Percentiles rank a stretch among this genome's conserved stretches.
Evolutionary conservation across 768 basidiomycete species (phyloP).

Genomic region (Kwoniella europaea): DNA sequence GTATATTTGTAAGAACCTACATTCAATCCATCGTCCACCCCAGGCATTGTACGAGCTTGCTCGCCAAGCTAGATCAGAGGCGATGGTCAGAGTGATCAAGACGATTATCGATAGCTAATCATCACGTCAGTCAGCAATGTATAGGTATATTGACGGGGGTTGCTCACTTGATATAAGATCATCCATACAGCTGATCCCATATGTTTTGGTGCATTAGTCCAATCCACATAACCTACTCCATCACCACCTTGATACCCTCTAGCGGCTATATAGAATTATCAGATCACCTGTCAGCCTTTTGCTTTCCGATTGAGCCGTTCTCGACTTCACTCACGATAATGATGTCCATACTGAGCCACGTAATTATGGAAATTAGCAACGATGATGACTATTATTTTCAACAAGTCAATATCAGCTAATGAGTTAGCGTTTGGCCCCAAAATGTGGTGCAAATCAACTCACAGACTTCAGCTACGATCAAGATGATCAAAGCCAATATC

Average conservation of each 20-base stretch:
- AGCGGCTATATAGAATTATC: constrained; percentile 1
- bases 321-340: constrained; percentile 26
- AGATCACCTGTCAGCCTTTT: not conserved
- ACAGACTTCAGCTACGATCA: constrained; percentile 32
- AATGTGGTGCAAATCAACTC: not conserved
- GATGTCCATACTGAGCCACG: constrained; percentile 23
- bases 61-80: constrained; percentile 32
- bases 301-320: too few relatives aligned
- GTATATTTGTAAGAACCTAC: constrained; percentile 6
- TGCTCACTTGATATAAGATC: constrained; percentile 26
- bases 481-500: constrained; percentile 23
- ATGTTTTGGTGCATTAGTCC: constrained; percentile 34
- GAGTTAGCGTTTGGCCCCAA: too few relatives aligned
- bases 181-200: constrained; percentile 28
- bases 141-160: too few relatives aligned
- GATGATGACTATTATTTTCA: constrained; percentile 22
- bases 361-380: constrained; percentile 31
- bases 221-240: constrained; percentile 19
- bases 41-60: constrained; percentile 17
- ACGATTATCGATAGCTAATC: constrained; percentile 29
- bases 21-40: constrained; percentile 21
- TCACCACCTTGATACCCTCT: constrained; percentile 10
- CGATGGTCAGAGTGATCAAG: constrained; percentile 19
- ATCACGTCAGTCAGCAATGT: not conserved
- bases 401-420: not conserved